These are phyloP conservation scores for Trichosporon faecale DNA, from an alignment of 1,284 basidiomycete genomes.

Conservation along the genomic window DNA sequence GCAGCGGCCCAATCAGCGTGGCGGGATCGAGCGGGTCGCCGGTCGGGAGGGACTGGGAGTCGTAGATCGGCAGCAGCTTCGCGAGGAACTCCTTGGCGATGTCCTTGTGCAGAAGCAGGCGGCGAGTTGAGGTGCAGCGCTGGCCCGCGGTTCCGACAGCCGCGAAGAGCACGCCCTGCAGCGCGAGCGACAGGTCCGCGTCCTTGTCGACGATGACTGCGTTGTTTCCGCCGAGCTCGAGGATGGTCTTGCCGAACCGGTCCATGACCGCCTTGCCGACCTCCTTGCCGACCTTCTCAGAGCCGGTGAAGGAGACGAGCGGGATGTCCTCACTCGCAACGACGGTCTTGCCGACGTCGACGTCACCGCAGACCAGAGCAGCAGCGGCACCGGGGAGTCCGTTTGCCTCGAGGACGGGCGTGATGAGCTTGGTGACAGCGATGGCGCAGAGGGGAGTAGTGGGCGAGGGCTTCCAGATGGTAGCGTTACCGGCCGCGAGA, in stretches of 20 bases:
- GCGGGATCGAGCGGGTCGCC: slow-evolving; percentile 73
- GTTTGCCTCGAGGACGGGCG: slow-evolving; percentile 74
- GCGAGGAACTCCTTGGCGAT: slow-evolving; percentile 74
- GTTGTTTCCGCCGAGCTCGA: slow-evolving; percentile 96
- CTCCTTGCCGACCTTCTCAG: slow-evolving; percentile 76
- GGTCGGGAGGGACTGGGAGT: slow-evolving; percentile 64
- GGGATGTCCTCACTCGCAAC: slow-evolving; percentile 71
- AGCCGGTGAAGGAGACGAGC: slow-evolving; percentile 92
- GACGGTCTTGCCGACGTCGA: slow-evolving; percentile 72
- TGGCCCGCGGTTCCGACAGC: slow-evolving; percentile 93
- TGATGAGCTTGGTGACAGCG: slow-evolving; percentile 79
- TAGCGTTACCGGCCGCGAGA: slow-evolving; percentile 81
- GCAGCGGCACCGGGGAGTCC: slow-evolving; percentile 78
- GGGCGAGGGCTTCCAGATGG: slow-evolving; percentile 91
- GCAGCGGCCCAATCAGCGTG: slow-evolving; percentile 84
- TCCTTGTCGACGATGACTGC: slow-evolving; percentile 86
- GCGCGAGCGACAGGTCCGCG: slow-evolving; percentile 82
- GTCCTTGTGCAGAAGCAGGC: slow-evolving; percentile 78
- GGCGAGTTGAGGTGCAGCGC: slow-evolving; percentile 87
- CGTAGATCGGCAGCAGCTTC: slow-evolving; percentile 61
- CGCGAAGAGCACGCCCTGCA: slow-evolving; percentile 80
- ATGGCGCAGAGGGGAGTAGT: slow-evolving; percentile 76
- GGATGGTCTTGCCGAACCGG: slow-evolving; percentile 58
- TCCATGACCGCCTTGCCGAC: slow-evolving; percentile 78
- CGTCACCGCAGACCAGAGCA: slow-evolving; percentile 75